Evolutionary conservation across 352 stramenopile species (phyloP).

Genomic region (Globisporangium lucens): DNA sequence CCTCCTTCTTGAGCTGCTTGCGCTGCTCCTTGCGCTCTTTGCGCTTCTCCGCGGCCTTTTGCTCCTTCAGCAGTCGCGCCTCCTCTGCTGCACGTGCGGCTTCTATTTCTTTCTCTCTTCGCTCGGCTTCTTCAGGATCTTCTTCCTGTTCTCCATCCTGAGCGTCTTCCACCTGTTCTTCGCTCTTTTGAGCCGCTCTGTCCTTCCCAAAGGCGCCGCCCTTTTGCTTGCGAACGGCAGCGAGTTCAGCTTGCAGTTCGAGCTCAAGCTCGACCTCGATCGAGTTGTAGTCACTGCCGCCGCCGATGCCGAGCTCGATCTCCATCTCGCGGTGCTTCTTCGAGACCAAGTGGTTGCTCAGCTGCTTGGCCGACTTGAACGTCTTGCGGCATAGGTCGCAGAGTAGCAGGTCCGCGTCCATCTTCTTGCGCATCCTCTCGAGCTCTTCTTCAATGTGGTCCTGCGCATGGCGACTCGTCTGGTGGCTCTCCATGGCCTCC

Average conservation of each 20-base stretch:
- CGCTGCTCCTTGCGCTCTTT: slow-evolving; percentile 78
- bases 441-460: slow-evolving; percentile 64
- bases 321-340: slow-evolving; percentile 85
- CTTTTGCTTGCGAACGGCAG: slow-evolving; percentile 20
- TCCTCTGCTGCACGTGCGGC: slow-evolving; percentile 41
- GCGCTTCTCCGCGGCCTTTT: slow-evolving; percentile 77
- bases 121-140: slow-evolving; percentile 15
- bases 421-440: slow-evolving; percentile 57
- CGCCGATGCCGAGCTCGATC: slow-evolving; percentile 50
- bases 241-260: slow-evolving; percentile 56
- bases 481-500: slow-evolving; percentile 29
- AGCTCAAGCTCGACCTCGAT: slow-evolving; percentile 64
- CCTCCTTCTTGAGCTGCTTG: slow-evolving; percentile 79
- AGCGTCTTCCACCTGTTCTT: neutral
- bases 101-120: slow-evolving; percentile 36
- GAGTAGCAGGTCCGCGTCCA: slow-evolving; percentile 62
- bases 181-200: neutral
- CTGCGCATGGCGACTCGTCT: slow-evolving; percentile 51
- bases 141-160: slow-evolving; percentile 8
- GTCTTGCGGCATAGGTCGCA: slow-evolving; percentile 82
- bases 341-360: slow-evolving; percentile 73
- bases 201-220: slow-evolving; percentile 23
- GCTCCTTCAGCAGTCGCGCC: slow-evolving; percentile 62
- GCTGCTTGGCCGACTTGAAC: slow-evolving; percentile 83
- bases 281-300: slow-evolving; percentile 42